phyloP scores from a whole-genome alignment of 306 rosid genomes.

The Trichosanthes truncata region DNA sequence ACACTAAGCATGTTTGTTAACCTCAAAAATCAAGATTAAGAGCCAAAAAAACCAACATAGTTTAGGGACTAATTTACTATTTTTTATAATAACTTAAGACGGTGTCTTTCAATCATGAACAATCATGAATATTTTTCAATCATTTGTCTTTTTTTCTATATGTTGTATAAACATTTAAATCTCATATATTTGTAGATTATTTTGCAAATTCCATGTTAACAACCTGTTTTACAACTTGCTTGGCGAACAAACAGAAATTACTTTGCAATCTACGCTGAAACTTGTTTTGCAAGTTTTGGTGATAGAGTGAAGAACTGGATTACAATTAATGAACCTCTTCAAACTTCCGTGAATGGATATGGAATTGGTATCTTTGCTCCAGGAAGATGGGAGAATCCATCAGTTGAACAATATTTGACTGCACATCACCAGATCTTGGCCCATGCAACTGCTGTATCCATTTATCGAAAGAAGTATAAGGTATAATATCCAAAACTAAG shows the following conservation, averaged over 20 bases:
- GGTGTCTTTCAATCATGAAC: not conserved
- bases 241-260: conserved; percentile 48
- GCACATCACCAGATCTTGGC: conserved; percentile 87
- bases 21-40: not conserved
- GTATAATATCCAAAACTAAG: conserved; percentile 22
- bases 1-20: not conserved
- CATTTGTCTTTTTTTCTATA: not conserved
- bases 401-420: conserved; percentile 60
- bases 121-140: not conserved
- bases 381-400: conserved; percentile 53
- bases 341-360: conserved; percentile 74
- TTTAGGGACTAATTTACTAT: not conserved
- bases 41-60: not conserved
- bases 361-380: conserved; percentile 58
- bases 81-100: not conserved
- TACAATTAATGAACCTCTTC: conserved; percentile 82
- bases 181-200: not conserved
- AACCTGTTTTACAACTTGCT: conserved; percentile 1
- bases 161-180: not conserved
- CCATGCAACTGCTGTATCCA: conserved; percentile 69
- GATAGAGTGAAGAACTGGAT: conserved; percentile 93
- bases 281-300: conserved; percentile 86
- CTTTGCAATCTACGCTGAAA: conserved; percentile 67
- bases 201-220: not conserved
- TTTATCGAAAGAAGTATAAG: conserved; percentile 76